phyloP scores from a whole-genome alignment of 129 eudicot genomes.

The Scalesia atractyloides region DNA sequence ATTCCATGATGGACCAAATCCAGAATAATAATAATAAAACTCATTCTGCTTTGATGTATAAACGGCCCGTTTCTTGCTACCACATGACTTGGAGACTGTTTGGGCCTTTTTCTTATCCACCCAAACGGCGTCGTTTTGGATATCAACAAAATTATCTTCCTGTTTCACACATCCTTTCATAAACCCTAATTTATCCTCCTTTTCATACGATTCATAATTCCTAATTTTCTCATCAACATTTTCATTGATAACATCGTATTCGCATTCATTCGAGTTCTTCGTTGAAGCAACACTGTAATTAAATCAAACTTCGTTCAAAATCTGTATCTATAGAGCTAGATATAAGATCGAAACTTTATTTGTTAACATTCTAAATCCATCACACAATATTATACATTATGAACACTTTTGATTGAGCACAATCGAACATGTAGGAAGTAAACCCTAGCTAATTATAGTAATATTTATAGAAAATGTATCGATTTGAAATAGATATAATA shows the following conservation, averaged over 20 bases:
- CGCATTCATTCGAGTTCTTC: background rate
- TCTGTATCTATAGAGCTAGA: background rate
- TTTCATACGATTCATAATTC: background rate
- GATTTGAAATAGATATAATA: slow-evolving; percentile 2
- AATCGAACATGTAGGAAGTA: slow-evolving; percentile 1
- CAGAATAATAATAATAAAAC: slow-evolving; percentile 72
- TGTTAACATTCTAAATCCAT: slow-evolving; percentile 3
- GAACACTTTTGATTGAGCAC: background rate
- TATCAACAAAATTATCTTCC: slow-evolving; percentile 38
- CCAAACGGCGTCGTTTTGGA: slow-evolving; percentile 16
- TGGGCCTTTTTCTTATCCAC: slow-evolving; percentile 13
- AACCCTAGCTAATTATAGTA: slow-evolving; percentile 14
- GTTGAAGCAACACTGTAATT: slow-evolving; percentile 20
- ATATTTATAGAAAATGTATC: background rate
- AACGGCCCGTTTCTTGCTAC: slow-evolving; percentile 28
- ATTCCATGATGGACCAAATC: slow-evolving; percentile 91
- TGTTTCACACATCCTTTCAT: slow-evolving; percentile 9
- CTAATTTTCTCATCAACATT: background rate
- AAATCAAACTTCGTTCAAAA: background rate
- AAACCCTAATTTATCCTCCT: slow-evolving; percentile 22
- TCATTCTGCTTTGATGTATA: slow-evolving; percentile 40
- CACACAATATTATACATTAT: background rate
- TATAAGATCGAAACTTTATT: background rate
- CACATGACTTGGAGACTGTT: slow-evolving; percentile 18
- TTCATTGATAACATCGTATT: background rate